Base-by-base conservation (phyloP, 805 yeast genomes). In the Saccharomycopsis sp. region DNA sequence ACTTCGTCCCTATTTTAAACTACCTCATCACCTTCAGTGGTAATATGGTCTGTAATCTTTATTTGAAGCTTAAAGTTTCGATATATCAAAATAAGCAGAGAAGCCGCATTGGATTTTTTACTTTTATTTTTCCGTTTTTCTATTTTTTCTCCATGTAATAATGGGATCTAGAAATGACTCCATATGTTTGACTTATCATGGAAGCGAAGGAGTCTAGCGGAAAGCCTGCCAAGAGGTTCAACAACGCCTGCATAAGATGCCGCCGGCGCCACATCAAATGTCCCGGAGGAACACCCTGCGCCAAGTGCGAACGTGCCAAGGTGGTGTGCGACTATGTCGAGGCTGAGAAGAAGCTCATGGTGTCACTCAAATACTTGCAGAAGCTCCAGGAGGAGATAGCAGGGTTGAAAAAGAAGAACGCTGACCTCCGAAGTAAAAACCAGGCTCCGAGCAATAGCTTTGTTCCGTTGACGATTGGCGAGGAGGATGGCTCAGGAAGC, bases 221-320 rank as follows among this genome's bases (percentile, higher is more conserved):
- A 9, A n/a, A 50, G 2, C 48, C 33, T 10, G 51, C 48, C 12
- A 56, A 52, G 42, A 48, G 54, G 32, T 50, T 55, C 3, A 48
- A 53, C 5, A 38, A 56, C 34, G 67, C 67, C 5, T 81, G 89
- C 55, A 70, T 72, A 2, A 61, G 84, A 34, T 82, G 92, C 54
- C 65, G 89, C 23, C 69, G 73, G 36, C 66, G 86, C 39, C 92
- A 82, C 57, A 74, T 79, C 32, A 72, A 80, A 48, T 82, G 92
- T 53, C 85, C 85, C 10, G 87, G 87, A 2, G 85, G 84, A 1
- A 72, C 77, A 36, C 86, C 87, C 0, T 82, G 92, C 55, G 57
- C 63, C 38, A 76, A 76, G 52, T 82, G 92, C 54, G 58, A 57
- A 10, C 54, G 66, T 36, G 73, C 80, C 12, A 68, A 66, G 36